phyloP scores from a whole-genome alignment of 257 asterid genomes.

The Verbascum thapsus region DNA sequence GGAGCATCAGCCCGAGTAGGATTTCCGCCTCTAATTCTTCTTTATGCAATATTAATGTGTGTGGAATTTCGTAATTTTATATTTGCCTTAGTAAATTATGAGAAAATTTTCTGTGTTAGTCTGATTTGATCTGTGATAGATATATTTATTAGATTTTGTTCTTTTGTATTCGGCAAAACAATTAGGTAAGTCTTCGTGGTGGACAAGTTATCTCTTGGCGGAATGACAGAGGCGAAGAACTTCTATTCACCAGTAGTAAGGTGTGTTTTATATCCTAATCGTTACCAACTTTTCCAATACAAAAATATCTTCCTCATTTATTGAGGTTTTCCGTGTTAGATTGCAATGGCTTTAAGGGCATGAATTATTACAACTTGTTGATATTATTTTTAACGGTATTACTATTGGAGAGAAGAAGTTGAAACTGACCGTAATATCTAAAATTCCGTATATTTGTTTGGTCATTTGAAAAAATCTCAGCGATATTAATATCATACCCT shows the following conservation, averaged over 20 bases:
- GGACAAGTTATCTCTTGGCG: constrained; percentile 95
- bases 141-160: constrained; percentile 21
- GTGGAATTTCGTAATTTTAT: constrained; percentile 9
- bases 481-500: not conserved
- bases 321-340: constrained; percentile 5
- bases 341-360: constrained; percentile 1
- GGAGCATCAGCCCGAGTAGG: constrained; percentile 91
- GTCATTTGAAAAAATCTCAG: not conserved
- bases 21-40: constrained; percentile 29
- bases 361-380: not conserved
- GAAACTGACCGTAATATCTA: not conserved
- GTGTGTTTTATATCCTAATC: constrained; percentile 42
- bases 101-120: not conserved
- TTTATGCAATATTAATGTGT: constrained; percentile 12
- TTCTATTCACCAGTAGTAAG: constrained; percentile 87
- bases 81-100: constrained; percentile 13
- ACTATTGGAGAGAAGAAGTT: constrained; percentile 3
- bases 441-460: not conserved
- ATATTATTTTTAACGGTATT: constrained; percentile 1
- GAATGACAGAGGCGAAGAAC: constrained; percentile 89
- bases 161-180: constrained; percentile 23
- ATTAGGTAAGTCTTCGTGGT: constrained; percentile 86
- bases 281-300: not conserved
- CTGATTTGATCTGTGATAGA: constrained; percentile 21
- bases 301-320: not conserved